Evolutionary conservation across 306 rosid genomes (phyloP).

Genomic region (Heteromeles arbutifolia): DNA sequence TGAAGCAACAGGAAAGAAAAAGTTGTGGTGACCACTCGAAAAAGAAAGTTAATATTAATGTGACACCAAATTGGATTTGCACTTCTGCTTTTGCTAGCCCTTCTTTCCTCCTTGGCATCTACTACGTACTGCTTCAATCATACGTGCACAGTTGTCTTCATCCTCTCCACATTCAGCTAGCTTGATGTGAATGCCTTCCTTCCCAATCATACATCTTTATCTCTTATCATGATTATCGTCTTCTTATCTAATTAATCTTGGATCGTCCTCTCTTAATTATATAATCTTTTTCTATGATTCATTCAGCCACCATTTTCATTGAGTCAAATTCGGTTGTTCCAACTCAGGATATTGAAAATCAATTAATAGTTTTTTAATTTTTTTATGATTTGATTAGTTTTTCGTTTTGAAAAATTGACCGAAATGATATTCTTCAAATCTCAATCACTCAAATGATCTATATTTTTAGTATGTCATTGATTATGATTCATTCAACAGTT

Average conservation of each 20-base stretch:
- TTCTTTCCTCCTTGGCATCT: constrained; percentile 9
- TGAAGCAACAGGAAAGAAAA: constrained; percentile 6
- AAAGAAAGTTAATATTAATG: neutral
- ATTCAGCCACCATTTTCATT: neutral
- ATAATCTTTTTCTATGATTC: constrained; percentile 5
- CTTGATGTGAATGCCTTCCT: constrained; percentile 18
- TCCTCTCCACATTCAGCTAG: constrained; percentile 19
- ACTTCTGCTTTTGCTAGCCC: neutral
- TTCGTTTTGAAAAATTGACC: too few species aligned
- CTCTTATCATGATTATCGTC: constrained; percentile 29
- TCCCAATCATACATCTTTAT: constrained; percentile 17
- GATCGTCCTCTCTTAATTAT: constrained; percentile 13
- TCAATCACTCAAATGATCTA: too few species aligned
- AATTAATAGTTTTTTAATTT: too few species aligned
- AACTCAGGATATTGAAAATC: neutral
- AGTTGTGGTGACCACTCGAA: constrained; percentile 15
- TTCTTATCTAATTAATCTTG: constrained; percentile 42
- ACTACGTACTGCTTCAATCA: neutral
- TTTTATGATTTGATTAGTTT: neutral
- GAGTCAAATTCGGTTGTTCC: neutral
- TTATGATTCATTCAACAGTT: too few species aligned
- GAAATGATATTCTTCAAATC: too few species aligned
- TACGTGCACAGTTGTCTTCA: constrained; percentile 11
- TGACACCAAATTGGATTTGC: neutral
- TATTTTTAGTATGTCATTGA: too few species aligned